phyloP scores from a whole-genome alignment of 306 rosid species.

The Fagus sylvatica region DNA sequence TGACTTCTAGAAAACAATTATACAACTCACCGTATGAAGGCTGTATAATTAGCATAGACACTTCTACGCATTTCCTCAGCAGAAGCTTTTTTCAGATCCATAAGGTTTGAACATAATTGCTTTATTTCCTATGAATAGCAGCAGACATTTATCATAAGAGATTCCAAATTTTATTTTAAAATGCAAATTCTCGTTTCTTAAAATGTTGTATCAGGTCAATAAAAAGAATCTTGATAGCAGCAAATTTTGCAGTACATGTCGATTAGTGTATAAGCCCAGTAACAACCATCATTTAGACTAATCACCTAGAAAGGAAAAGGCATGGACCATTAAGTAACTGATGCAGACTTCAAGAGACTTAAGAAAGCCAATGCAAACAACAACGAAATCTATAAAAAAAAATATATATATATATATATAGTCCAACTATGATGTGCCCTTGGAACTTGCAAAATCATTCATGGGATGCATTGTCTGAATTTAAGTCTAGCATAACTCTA shows the following conservation, averaged over 20 bases:
- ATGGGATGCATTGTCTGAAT: not conserved
- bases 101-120: conserved; percentile 81
- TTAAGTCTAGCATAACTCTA: too few species aligned
- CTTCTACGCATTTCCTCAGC: conserved; percentile 99
- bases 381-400: too few species aligned
- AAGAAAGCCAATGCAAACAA: not conserved
- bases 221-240: not conserved
- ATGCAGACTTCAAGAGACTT: not conserved
- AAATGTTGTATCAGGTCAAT: not conserved
- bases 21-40: conserved; percentile 84
- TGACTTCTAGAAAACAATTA: conserved; percentile 11
- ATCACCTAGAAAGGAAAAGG: not conserved
- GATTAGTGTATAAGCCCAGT: not conserved
- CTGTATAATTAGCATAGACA: conserved; percentile 95
- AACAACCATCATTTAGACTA: not conserved
- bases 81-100: conserved; percentile 87
- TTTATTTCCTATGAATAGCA: conserved; percentile 69
- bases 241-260: not conserved
- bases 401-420: not conserved
- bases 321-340: not conserved
- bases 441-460: not conserved
- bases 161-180: not conserved
- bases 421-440: not conserved
- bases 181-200: not conserved
- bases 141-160: conserved; percentile 1